These are phyloP conservation scores for Silene uniflora DNA, from an alignment of 148 eudicot genomes.

Conservation along the genomic window DNA sequence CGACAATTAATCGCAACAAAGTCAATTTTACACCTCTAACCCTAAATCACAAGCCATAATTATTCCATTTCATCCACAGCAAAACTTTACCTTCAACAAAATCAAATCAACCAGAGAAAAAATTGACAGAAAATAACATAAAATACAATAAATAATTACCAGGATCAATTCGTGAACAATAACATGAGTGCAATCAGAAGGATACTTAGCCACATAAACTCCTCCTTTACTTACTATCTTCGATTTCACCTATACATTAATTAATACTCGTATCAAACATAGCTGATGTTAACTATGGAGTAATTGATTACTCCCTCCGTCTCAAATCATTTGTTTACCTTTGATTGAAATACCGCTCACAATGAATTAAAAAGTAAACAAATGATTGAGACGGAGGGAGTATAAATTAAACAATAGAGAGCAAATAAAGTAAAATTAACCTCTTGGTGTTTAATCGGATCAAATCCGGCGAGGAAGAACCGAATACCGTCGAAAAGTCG, in stretches of 20 bases:
- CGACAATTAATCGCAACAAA: not conserved
- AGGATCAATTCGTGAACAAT: constrained; percentile 52
- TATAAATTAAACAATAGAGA: no score
- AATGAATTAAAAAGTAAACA: no score
- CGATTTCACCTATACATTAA: constrained; percentile 40
- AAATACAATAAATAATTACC: constrained; percentile 26
- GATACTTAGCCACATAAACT: constrained; percentile 47
- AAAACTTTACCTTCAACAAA: not conserved
- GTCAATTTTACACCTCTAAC: not conserved
- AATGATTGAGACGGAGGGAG: no score
- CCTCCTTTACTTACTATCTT: constrained; percentile 66
- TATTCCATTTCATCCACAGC: not conserved
- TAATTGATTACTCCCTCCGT: no score
- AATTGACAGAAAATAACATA: not conserved
- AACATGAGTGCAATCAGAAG: constrained; percentile 61
- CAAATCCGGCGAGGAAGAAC: constrained; percentile 25
- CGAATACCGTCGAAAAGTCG: constrained; percentile 13
- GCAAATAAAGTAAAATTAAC: not conserved
- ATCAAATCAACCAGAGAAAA: not conserved
- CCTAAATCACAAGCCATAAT: not conserved
- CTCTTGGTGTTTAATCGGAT: constrained; percentile 9
- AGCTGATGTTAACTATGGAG: no score
- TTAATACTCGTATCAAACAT: no score
- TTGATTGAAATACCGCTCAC: no score
- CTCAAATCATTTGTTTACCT: no score